Conservation (phyloP, 2,329 filamentous ascomycete genomes). For the Xylariomycetidae sp. region DNA sequence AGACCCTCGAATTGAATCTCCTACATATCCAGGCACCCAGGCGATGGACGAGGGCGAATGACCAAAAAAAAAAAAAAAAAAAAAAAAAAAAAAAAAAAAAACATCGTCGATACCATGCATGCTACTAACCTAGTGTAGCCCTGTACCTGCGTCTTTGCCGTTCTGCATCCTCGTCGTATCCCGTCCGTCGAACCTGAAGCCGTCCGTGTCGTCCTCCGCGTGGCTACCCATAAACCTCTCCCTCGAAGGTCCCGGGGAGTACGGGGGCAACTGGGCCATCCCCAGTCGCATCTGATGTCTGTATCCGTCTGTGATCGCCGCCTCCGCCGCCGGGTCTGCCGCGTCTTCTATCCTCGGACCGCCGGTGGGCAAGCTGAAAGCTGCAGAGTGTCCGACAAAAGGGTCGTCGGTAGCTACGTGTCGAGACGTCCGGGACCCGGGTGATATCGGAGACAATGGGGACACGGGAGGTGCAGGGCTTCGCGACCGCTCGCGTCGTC, state of each 20-base stretch:
- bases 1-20: too few relatives aligned
- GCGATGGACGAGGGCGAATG: too few relatives aligned
- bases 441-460: slow-evolving; percentile 18
- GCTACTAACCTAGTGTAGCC: too few relatives aligned
- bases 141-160: slow-evolving; percentile 25
- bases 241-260: slow-evolving; percentile 23
- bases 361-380: slow-evolving; percentile 9
- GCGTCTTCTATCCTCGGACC: slow-evolving; percentile 11
- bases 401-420: slow-evolving; percentile 5
- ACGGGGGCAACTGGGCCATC: slow-evolving; percentile 26
- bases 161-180: slow-evolving; percentile 31
- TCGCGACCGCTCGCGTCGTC: slow-evolving; percentile 4
- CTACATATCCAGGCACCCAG: too few relatives aligned
- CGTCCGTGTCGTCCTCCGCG: slow-evolving; percentile 29
- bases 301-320: slow-evolving; percentile 27
- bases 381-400: slow-evolving; percentile 7
- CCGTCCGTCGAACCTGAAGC: slow-evolving; percentile 32
- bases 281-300: slow-evolving; percentile 11
- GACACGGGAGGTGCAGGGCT: slow-evolving; percentile 14
- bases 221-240: slow-evolving; percentile 28
- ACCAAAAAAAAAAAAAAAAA: neutral
- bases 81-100: neutral
- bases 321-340: slow-evolving; percentile 20
- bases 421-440: too few relatives aligned
- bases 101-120: too few relatives aligned